Conservation (phyloP, 164 flowering plant species). For the Houttuynia cordata region DNA sequence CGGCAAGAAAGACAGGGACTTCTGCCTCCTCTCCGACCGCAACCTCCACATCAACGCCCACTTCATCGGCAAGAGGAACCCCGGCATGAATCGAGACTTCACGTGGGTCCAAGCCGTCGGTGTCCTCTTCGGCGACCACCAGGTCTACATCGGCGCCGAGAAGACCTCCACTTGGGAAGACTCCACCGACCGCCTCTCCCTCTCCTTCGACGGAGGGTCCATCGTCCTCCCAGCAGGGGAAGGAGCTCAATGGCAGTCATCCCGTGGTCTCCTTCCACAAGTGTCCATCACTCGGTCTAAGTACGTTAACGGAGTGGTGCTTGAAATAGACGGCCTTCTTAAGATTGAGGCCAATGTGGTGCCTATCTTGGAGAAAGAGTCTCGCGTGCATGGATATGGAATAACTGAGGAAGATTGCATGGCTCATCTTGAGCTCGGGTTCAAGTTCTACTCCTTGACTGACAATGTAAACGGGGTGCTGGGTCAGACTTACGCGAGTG, state of each 20-base stretch:
- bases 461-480: constrained; percentile 15
- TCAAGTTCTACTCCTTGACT: constrained; percentile 14
- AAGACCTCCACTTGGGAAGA: constrained; percentile 16
- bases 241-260: constrained; percentile 7
- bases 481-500: constrained; percentile 15
- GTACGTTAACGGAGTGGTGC: constrained; percentile 7
- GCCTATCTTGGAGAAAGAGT: constrained; percentile 9
- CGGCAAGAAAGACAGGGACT: constrained; percentile 19
- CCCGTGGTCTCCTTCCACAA: neutral
- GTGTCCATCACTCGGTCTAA: constrained; percentile 5
- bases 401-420: constrained; percentile 16
- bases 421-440: constrained; percentile 17
- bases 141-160: constrained; percentile 9
- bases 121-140: constrained; percentile 12
- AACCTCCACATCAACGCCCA: constrained; percentile 26
- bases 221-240: constrained; percentile 4
- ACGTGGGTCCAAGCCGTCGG: constrained; percentile 21
- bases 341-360: constrained; percentile 6
- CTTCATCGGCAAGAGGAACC: constrained; percentile 19
- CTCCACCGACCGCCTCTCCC: constrained; percentile 10
- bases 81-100: constrained; percentile 12
- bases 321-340: constrained; percentile 2
- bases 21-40: constrained; percentile 19
- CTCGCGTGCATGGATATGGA: constrained; percentile 11
- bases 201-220: constrained; percentile 11